A percentile compares a stretch with the other conserved stretches of the same genome.
Evolutionary conservation across 2,329 filamentous ascomycete species (phyloP).

Genomic region (Arthrinium phaeospermum): DNA sequence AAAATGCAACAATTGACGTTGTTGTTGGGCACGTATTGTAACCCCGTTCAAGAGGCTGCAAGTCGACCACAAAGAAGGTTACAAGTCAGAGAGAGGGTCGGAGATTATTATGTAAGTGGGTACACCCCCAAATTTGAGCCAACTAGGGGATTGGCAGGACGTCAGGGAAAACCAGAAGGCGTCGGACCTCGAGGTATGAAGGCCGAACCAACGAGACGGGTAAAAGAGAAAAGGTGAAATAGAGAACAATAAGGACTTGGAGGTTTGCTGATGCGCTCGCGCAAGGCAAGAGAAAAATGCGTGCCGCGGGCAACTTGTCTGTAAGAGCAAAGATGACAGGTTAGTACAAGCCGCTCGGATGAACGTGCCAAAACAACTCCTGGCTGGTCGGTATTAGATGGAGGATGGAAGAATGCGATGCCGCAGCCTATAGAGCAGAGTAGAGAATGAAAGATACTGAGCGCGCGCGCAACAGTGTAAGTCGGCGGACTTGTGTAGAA

Average conservation of each 20-base stretch:
- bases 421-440: neutral
- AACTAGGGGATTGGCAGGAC: conserved; percentile 14
- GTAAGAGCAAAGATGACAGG: conserved; percentile 5
- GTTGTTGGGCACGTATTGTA: conserved; percentile 16
- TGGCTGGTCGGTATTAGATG: neutral
- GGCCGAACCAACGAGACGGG: neutral
- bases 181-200: neutral
- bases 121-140: conserved; percentile 20
- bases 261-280: neutral
- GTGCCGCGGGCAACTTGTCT: conserved; percentile 5
- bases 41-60: conserved; percentile 17
- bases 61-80: conserved; percentile 17
- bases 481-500: neutral
- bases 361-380: conserved; percentile 8
- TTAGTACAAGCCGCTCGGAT: conserved; percentile 15
- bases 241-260: neutral
- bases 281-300: neutral
- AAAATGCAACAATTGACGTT: conserved; percentile 18
- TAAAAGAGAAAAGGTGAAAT: neutral
- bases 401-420: neutral
- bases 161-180: conserved; percentile 8
- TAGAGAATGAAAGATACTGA: neutral
- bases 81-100: conserved; percentile 20
- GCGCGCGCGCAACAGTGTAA: neutral
- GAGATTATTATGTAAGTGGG: conserved; percentile 25